These are phyloP conservation scores for Pseudogymnoascus sp. DNA, from an alignment of 2,329 filamentous ascomycete genomes.

Conservation along the genomic window DNA sequence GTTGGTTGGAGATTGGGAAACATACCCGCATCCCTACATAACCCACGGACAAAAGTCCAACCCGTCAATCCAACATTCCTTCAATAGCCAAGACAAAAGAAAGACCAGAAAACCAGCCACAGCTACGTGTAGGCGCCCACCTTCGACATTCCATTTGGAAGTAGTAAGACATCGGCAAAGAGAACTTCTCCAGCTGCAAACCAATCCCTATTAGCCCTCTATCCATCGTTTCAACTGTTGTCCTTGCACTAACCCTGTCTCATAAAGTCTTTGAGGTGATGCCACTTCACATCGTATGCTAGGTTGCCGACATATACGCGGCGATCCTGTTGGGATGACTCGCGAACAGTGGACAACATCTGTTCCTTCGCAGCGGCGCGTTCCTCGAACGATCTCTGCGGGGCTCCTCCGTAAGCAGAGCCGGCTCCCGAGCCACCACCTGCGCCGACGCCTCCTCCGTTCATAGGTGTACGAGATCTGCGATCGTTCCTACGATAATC, in stretches of 20 bases:
- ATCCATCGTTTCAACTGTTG: constrained; percentile 20
- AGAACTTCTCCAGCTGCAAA: constrained; percentile 89
- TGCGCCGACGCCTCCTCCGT: constrained; percentile 58
- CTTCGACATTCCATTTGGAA: constrained; percentile 99
- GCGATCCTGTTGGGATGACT: constrained; percentile 95
- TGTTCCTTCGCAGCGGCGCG: constrained; percentile 77
- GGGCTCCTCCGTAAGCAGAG: constrained; percentile 56
- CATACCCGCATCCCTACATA: constrained; percentile 99
- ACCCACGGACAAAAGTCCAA: constrained; percentile 81
- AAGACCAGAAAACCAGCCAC: constrained; percentile 71
- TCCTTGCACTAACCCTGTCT: constrained; percentile 72
- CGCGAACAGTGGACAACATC: constrained; percentile 92
- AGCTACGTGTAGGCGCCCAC: constrained; percentile 91
- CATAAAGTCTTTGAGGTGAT: constrained; percentile 99
- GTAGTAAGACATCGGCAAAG: constrained; percentile 97
- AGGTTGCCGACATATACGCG: constrained; percentile 99
- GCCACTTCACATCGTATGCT: constrained; percentile 99
- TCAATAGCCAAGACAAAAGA: constrained; percentile 56
- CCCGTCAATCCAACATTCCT: constrained; percentile 99
- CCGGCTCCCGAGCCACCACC: constrained; percentile 63
- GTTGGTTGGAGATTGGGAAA: constrained; percentile 23
- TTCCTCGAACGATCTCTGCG: constrained; percentile 76
- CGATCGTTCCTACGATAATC: constrained; percentile 68
- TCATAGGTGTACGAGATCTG: constrained; percentile 83
- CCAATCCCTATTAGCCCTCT: constrained; percentile 33